These are phyloP conservation scores for Henckelia pumila DNA, from an alignment of 257 asterid genomes.

Conservation along the genomic window DNA sequence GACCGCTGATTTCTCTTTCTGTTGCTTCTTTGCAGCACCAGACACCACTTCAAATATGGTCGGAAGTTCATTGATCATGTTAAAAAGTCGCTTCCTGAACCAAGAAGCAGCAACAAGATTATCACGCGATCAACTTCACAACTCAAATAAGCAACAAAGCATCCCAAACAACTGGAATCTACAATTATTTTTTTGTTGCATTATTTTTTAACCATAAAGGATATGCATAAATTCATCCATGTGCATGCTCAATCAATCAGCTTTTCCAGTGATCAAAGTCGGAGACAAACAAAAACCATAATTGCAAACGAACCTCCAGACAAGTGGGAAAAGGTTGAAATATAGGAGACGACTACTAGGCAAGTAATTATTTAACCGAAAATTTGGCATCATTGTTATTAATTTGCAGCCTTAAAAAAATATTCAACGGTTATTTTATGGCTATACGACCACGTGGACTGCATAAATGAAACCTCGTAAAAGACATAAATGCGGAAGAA, in stretches of 20 bases:
- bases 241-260: neutral
- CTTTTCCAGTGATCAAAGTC: neutral
- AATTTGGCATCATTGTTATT: neutral
- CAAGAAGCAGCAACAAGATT: conserved; percentile 17
- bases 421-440: neutral
- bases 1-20: conserved; percentile 56
- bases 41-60: conserved; percentile 72
- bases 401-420: neutral
- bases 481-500: conserved; percentile 1
- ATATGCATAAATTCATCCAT: neutral
- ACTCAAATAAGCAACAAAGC: neutral
- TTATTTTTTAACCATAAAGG: too few species aligned
- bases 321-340: neutral
- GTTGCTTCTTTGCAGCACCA: conserved; percentile 61
- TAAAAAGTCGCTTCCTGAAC: conserved; percentile 72
- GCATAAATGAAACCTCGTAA: conserved; percentile 5
- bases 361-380: neutral
- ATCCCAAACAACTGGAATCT: neutral
- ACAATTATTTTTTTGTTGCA: neutral
- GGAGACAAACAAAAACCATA: neutral
- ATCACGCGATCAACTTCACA: conserved; percentile 6
- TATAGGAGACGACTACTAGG: neutral
- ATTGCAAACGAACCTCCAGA: neutral
- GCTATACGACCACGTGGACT: neutral
- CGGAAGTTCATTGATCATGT: conserved; percentile 74